Percentiles rank a stretch among this genome's conserved stretches.
Conservation (phyloP, 2,329 filamentous ascomycete species). For the Xylogone sp. region DNA sequence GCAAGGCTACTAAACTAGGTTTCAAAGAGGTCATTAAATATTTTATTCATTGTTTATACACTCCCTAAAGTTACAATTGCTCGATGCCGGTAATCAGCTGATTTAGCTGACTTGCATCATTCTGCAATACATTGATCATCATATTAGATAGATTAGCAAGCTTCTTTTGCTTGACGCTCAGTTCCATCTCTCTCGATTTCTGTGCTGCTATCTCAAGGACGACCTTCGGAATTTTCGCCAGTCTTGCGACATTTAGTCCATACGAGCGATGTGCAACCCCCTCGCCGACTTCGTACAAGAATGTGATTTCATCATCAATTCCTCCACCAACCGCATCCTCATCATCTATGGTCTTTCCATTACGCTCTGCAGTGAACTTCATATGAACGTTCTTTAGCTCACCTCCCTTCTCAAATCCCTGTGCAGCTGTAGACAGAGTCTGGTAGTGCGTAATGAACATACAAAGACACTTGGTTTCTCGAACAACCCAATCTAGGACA, state of each 20-base stretch:
- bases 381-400: conserved; percentile 89
- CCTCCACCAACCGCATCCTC: conserved; percentile 40
- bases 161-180: conserved; percentile 61
- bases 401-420: conserved; percentile 55
- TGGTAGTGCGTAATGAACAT: conserved; percentile 99
- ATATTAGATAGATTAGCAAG: conserved; percentile 35
- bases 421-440: conserved; percentile 67
- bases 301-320: conserved; percentile 78
- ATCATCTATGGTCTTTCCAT: conserved; percentile 21
- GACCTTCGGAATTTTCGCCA: conserved; percentile 74
- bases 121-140: conserved; percentile 20
- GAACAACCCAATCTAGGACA: conserved; percentile 80
- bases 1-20: background rate
- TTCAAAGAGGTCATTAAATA: background rate
- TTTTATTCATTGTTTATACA: conserved; percentile 9
- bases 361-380: conserved; percentile 60
- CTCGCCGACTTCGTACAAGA: conserved; percentile 87
- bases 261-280: conserved; percentile 93
- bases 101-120: conserved; percentile 16
- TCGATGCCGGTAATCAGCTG: conserved; percentile 42
- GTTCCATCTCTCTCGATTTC: conserved; percentile 79
- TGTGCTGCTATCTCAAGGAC: conserved; percentile 76
- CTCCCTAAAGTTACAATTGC: conserved; percentile 43
- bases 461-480: conserved; percentile 70
- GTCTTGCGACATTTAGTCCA: conserved; percentile 84